Conservation (phyloP, 2,329 filamentous ascomycete genomes). For the Tolypocladium tropicale region DNA sequence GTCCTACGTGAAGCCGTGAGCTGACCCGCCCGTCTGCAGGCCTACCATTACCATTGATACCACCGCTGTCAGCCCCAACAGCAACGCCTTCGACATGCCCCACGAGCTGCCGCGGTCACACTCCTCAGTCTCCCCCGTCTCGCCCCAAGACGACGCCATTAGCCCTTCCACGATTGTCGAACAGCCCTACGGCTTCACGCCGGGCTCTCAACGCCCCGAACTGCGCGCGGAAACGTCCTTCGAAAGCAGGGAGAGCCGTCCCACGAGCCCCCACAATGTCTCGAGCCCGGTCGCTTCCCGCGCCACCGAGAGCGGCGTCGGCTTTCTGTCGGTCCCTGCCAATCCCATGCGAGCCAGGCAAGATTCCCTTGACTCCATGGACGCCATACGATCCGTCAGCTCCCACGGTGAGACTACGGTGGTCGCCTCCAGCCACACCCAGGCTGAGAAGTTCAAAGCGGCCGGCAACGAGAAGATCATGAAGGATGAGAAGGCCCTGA, state of each 20-base stretch:
- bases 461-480: constrained; percentile 45
- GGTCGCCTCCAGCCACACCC: constrained; percentile 31
- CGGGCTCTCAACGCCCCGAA: constrained; percentile 24
- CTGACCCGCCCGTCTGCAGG: constrained; percentile 19
- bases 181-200: constrained; percentile 15
- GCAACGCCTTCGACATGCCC: constrained; percentile 17
- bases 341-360: constrained; percentile 47
- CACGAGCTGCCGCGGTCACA: constrained; percentile 7
- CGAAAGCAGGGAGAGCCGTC: constrained; percentile 55
- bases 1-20: neutral
- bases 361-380: constrained; percentile 60
- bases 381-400: constrained; percentile 46
- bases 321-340: constrained; percentile 58
- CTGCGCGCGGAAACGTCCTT: constrained; percentile 48
- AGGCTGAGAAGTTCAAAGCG: constrained; percentile 27
- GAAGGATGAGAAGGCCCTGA: constrained; percentile 58
- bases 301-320: constrained; percentile 34
- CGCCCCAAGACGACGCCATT: constrained; percentile 26
- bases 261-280: constrained; percentile 64
- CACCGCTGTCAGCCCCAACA: constrained; percentile 25
- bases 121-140: constrained; percentile 21
- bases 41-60: constrained; percentile 47
- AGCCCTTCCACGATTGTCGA: constrained; percentile 29
- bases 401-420: constrained; percentile 56
- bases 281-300: constrained; percentile 43